Evolutionary conservation across 306 rosid species (phyloP).

Genomic region (Phaseolus lunatus): DNA sequence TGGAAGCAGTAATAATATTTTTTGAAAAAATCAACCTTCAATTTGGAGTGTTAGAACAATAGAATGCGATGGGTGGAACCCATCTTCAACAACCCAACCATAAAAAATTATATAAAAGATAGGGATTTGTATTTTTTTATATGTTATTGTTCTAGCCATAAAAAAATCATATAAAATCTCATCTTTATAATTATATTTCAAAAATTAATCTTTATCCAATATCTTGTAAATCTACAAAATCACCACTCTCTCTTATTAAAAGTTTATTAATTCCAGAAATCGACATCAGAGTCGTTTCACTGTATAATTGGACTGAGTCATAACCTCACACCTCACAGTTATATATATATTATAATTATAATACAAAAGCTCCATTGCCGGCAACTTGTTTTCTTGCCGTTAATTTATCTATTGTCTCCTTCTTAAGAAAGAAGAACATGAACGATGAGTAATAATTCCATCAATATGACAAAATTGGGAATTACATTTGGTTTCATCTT

Average conservation of each 20-base stretch:
- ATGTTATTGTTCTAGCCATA: no score
- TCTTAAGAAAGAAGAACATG: background rate
- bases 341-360: background rate
- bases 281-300: no score
- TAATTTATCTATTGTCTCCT: background rate
- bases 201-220: no score
- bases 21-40: conserved; percentile 6
- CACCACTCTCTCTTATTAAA: no score
- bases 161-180: no score
- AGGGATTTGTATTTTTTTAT: background rate
- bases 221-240: no score
- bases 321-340: no score
- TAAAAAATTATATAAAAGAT: conserved; percentile 27
- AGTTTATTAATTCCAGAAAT: no score
- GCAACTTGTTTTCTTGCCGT: conserved; percentile 43
- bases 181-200: no score
- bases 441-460: background rate
- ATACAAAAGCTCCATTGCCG: conserved; percentile 32
- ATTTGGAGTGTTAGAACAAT: no score
- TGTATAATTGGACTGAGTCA: no score
- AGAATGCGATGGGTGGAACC: conserved; percentile 43
- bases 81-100: conserved; percentile 52
- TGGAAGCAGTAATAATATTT: background rate
- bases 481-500: background rate
- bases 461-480: background rate